Base-by-base conservation (phyloP, 2,329 filamentous ascomycete species). In the Aspergillus sergii region DNA sequence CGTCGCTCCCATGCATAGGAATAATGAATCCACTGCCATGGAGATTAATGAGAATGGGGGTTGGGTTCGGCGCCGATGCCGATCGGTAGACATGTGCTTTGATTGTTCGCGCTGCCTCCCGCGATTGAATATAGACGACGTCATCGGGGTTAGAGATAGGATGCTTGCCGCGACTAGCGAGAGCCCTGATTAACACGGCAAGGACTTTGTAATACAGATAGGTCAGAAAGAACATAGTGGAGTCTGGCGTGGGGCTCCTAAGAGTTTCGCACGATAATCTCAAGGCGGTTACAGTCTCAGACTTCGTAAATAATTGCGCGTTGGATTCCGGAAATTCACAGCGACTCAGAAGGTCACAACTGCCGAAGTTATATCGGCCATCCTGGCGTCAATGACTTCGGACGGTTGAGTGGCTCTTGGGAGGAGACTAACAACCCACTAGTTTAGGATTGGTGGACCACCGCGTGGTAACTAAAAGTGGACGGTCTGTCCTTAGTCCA, bases 21-120 rank as follows among this genome's bases (percentile, higher is more conserved):
- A 78, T 53, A 1, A 76, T 32, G 45, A 78, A 78, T 7, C 75
- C 76, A 51, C 75, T 76, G 10, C 75, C 75, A 30, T 77, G 73
- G 36, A 75, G 75, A 56, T 77, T 77, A 46, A 77, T 58, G 23
- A 78, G 68, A 1, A 77, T 69, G 2, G 75, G 74, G 2, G 66
- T 65, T 26, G 73, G 72, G 2, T 63, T 66, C 1, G 58, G 28
- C 9, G 57, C 58, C 32, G 64, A 57, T 32, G 62, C 11, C 32
- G 71, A 41, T 28, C 62, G 69, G 60, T 78, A 77, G 58, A 76
- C 58, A 67, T 77, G 71, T 26, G 65, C 69, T 64, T 72, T 76
- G 66, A 77, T 75, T 11, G 64, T 68, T 62, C 74, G 68, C 14
- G 64, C 57, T 11, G 62, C 43, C 51, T 78, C 75, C 34, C 75